phyloP scores from a whole-genome alignment of 2,329 filamentous ascomycete genomes.

The Arthrobotrys musiformis region DNA sequence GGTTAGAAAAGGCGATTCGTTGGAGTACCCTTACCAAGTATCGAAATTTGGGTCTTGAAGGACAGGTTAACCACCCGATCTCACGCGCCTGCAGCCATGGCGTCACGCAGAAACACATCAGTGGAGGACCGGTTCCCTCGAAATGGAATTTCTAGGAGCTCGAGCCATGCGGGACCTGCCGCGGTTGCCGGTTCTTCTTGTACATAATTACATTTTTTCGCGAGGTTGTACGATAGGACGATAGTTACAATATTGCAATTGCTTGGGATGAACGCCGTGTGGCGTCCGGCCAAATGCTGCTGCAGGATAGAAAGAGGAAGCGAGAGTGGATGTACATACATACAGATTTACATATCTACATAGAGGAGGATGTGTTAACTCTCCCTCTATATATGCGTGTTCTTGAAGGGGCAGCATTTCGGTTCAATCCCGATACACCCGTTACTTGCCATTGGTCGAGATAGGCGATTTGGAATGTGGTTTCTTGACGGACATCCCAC shows the following conservation, averaged over 20 bases:
- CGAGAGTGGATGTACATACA: conserved; percentile 4
- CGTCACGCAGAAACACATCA: neutral
- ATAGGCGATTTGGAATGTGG: conserved; percentile 37
- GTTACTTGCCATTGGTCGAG: conserved; percentile 32
- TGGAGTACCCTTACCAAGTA: conserved; percentile 59
- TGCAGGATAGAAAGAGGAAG: conserved; percentile 8
- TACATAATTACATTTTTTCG: conserved; percentile 33
- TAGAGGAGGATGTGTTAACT: conserved; percentile 17
- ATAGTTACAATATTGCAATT: too few species aligned
- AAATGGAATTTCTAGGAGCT: neutral
- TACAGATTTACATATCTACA: neutral
- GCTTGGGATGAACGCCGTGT: neutral
- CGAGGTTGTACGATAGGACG: conserved; percentile 31
- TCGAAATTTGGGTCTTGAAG: conserved; percentile 48
- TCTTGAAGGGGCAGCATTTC: conserved; percentile 4
- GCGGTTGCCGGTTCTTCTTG: conserved; percentile 16
- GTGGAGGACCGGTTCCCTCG: neutral
- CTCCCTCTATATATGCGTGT: conserved; percentile 28
- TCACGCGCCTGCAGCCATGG: conserved; percentile 16
- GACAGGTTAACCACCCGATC: neutral
- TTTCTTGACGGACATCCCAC: conserved; percentile 33
- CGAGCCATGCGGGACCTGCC: conserved; percentile 14
- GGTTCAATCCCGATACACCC: conserved; percentile 4
- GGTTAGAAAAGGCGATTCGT: conserved; percentile 83
- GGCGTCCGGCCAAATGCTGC: conserved; percentile 13